These are phyloP conservation scores for Boletus subparvulus DNA, from an alignment of 768 basidiomycete genomes.

Conservation along the genomic window DNA sequence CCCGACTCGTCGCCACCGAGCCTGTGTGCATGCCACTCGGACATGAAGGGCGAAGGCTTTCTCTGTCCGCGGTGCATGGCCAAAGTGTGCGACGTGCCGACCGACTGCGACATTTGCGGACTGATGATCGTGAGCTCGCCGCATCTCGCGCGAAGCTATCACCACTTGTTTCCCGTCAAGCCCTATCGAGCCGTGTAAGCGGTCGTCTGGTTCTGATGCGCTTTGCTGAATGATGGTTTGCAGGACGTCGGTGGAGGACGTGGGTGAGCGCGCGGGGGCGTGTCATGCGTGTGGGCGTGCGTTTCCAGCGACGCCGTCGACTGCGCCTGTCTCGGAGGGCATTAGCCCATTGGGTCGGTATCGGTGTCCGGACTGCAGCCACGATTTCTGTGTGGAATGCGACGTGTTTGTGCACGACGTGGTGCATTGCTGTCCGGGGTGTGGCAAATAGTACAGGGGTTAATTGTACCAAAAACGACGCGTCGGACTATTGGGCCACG, in stretches of 20 bases:
- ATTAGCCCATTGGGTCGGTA: constrained; percentile 87
- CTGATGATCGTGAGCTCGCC: constrained; percentile 98
- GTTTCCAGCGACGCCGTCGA: constrained; percentile 52
- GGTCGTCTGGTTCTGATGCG: not conserved
- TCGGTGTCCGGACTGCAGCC: constrained; percentile 78
- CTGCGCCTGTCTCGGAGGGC: constrained; percentile 51
- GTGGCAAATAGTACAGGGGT: constrained; percentile 48
- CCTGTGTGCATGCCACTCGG: constrained; percentile 91
- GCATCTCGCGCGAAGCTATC: constrained; percentile 93
- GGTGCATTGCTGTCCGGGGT: constrained; percentile 91
- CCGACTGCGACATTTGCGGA: constrained; percentile 96
- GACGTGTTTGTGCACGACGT: constrained; percentile 97
- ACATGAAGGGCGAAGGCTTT: constrained; percentile 90
- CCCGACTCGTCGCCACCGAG: constrained; percentile 80
- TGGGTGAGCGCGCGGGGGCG: constrained; percentile 32
- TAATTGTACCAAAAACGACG: not conserved
- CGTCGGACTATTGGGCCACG: too few relatives aligned
- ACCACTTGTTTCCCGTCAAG: constrained; percentile 94
- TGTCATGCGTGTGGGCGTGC: constrained; percentile 82
- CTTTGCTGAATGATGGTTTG: not conserved
- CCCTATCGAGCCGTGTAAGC: constrained; percentile 80
- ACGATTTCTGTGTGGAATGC: constrained; percentile 94
- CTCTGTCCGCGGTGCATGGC: constrained; percentile 91
- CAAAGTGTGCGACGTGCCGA: constrained; percentile 96
- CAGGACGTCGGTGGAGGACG: constrained; percentile 43